Evolutionary conservation across 2,329 filamentous ascomycete species (phyloP).

Genomic region (Teratosphaeria gauchensis): DNA sequence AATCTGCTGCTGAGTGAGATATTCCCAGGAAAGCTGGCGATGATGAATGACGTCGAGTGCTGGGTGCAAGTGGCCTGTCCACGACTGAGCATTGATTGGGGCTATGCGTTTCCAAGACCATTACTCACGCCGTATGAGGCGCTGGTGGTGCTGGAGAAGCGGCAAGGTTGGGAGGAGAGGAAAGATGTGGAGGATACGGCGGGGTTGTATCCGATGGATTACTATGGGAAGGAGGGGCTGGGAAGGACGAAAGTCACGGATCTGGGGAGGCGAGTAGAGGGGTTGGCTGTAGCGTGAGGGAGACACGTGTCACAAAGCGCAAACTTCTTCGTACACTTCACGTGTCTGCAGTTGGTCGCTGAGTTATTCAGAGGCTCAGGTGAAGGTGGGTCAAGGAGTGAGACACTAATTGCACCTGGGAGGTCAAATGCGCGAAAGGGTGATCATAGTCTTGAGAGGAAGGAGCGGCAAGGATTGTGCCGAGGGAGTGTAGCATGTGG

Average conservation of each 20-base stretch:
- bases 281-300: neutral
- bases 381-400: no score
- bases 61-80: constrained; percentile 99
- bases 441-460: no score
- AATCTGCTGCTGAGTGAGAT: constrained; percentile 89
- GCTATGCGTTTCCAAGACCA: constrained; percentile 85
- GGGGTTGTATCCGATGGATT: constrained; percentile 82
- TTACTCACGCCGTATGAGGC: constrained; percentile 92
- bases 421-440: no score
- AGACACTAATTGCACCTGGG: no score
- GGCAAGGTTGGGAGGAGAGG: constrained; percentile 56
- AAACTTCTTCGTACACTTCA: no score
- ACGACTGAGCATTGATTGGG: constrained; percentile 96
- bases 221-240: constrained; percentile 84
- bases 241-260: constrained; percentile 57
- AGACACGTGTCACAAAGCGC: no score
- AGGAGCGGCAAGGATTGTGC: no score
- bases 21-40: constrained; percentile 89
- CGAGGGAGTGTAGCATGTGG: no score
- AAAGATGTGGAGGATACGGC: constrained; percentile 7
- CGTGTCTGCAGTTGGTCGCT: no score
- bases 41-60: constrained; percentile 76
- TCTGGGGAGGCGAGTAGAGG: neutral
- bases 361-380: no score
- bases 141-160: constrained; percentile 72